Base-by-base conservation (phyloP, 192 early-diverging fungal species). In the Coemansia brasiliensis region DNA sequence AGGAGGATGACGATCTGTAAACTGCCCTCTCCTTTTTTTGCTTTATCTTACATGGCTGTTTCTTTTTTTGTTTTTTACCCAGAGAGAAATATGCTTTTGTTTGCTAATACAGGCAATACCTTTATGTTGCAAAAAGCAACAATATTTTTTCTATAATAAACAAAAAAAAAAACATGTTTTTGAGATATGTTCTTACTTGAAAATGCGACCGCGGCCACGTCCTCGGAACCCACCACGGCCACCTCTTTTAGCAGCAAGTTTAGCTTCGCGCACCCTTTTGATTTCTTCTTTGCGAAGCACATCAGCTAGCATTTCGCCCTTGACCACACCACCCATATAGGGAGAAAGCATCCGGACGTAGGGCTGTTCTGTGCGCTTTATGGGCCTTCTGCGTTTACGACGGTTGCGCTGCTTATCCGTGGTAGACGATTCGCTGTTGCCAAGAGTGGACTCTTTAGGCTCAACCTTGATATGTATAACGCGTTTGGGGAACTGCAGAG, bases 1-100 rank as follows among this genome's bases (percentile, higher is more conserved):
- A 82, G 43, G 83, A 83, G 55, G 87, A 85, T 39, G 88, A 90
- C 45, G 88, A 88, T 49, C 82, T 80, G 32, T 75, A 79, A 76
- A 44, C 57, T 22, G 42, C 40, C 25, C 42, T 17, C n/a, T n/a
- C n/a, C n/a, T 56, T 4, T 9, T 24, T 32, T 41, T 39, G 37
- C 22, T 55, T 24, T 39, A 46, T 39, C 26, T 57, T n/a, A n/a
- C 39, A 26, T 29, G 22, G 18, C 16, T 57, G 39, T 42, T 57
- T 41, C 15, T 32, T 57, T 43, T n/a, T 22, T 42, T 25, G n/a
- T n/a, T n/a, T n/a, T n/a, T n/a, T n/a, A n/a, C n/a, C n/a, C n/a
- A 48, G 45, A 48, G 46, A 49, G 11, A 20, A 24, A 22, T 22
- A 16, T n/a, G 6, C 46, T 6, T 24, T 24, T 20, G 7, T 21